A percentile compares a stretch with the other conserved stretches of the same genome.
These are phyloP conservation scores for Metschnikowia amazonensis DNA, from an alignment of 805 yeast species.

Conservation along the genomic window DNA sequence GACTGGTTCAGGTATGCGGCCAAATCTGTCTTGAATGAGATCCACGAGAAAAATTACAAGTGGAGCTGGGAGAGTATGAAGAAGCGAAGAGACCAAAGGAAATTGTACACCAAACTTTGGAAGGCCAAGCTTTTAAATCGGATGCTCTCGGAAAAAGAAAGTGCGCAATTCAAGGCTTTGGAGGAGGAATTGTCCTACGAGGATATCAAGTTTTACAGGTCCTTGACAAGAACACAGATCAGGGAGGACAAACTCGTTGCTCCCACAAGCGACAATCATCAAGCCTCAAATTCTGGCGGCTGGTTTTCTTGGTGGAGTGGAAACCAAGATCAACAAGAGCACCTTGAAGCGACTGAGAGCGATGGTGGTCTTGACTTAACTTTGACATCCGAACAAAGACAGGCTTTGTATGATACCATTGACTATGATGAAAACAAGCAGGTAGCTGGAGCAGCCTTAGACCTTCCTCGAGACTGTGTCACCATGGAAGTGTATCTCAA, in stretches of 20 bases:
- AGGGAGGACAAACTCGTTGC: constrained; percentile 47
- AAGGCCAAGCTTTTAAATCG: constrained; percentile 48
- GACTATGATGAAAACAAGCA: constrained; percentile 74
- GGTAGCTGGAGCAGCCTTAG: constrained; percentile 45
- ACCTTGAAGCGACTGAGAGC: constrained; percentile 25
- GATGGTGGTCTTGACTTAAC: constrained; percentile 28
- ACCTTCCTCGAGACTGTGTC: constrained; percentile 70
- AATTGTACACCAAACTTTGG: constrained; percentile 65
- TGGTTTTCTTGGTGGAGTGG: constrained; percentile 77
- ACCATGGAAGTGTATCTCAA: constrained; percentile 64
- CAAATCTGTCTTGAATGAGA: constrained; percentile 67
- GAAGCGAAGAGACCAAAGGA: constrained; percentile 68
- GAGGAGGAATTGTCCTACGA: constrained; percentile 66
- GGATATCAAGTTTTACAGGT: constrained; percentile 80
- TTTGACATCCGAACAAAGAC: constrained; percentile 79
- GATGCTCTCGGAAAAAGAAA: constrained; percentile 19
- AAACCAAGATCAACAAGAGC: constrained; percentile 16
- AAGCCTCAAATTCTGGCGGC: constrained; percentile 35
- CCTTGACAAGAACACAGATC: constrained; percentile 66
- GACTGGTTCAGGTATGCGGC: constrained; percentile 85
- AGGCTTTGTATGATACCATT: constrained; percentile 89
- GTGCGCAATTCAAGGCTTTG: constrained; percentile 39
- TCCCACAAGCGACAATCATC: constrained; percentile 14
- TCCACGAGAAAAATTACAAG: constrained; percentile 72
- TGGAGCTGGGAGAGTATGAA: constrained; percentile 89